A percentile compares a stretch with the other conserved stretches of the same genome.
phyloP scores from a whole-genome alignment of 768 basidiomycete genomes.

The Lyophyllum atratum region DNA sequence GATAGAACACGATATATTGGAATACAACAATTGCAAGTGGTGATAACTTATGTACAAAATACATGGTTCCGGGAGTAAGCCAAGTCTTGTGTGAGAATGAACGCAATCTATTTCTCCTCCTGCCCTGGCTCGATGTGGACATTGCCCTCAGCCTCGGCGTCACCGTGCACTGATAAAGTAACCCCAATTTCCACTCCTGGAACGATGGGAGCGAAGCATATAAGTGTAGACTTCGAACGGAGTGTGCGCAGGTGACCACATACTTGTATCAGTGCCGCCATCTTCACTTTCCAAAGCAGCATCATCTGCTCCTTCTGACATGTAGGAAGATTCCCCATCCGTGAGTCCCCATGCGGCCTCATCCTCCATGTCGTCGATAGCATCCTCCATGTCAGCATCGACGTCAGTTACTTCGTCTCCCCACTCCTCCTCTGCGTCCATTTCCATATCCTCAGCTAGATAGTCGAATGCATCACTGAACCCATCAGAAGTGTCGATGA shows the following conservation, averaged over 20 bases:
- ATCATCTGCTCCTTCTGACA: constrained; percentile 22
- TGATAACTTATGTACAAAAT: neutral
- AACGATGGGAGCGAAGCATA: neutral
- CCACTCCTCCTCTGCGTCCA: constrained; percentile 19
- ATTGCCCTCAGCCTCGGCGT: neutral
- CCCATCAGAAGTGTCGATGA: constrained; percentile 41
- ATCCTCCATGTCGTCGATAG: constrained; percentile 23
- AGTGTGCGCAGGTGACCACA: too few species aligned
- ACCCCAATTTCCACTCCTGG: neutral
- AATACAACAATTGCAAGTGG: constrained; percentile 6
- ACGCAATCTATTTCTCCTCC: constrained; percentile 6
- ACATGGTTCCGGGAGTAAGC: constrained; percentile 1
- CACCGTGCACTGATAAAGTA: constrained; percentile 1
- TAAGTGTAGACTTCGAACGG: neutral
- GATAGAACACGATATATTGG: neutral
- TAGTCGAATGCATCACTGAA: constrained; percentile 41
- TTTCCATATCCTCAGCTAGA: constrained; percentile 42
- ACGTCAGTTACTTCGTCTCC: constrained; percentile 17
- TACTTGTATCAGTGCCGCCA: constrained; percentile 16
- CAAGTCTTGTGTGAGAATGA: neutral
- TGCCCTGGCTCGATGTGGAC: constrained; percentile 3
- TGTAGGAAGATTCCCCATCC: constrained; percentile 39
- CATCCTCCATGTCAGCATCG: constrained; percentile 22
- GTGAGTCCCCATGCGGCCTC: constrained; percentile 42
- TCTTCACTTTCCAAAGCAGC: constrained; percentile 18